A percentile compares a stretch with the other conserved stretches of the same genome.
phyloP scores from a whole-genome alignment of 305 asterid genomes.

The Fraxinus platypoda region DNA sequence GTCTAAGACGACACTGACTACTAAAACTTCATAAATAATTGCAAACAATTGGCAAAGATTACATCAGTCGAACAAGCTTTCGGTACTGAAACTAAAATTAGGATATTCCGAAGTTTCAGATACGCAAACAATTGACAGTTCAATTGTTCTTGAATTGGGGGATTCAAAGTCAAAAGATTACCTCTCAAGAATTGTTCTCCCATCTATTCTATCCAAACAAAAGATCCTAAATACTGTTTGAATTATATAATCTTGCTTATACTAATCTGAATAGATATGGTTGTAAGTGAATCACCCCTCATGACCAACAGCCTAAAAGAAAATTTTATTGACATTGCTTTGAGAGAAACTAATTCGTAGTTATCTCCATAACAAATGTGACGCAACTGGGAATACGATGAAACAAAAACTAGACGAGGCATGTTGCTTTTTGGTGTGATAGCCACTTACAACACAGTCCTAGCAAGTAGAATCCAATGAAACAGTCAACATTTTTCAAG shows the following conservation, averaged over 20 bases:
- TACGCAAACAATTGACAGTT: not conserved
- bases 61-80: not conserved
- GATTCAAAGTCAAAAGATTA: not conserved
- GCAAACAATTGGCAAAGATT: not conserved
- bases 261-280: not conserved
- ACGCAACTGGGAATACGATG: not conserved
- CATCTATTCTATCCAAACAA: not conserved
- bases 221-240: not conserved
- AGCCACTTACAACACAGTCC: not conserved
- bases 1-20: not conserved
- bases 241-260: not conserved
- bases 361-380: not conserved
- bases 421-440: not conserved
- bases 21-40: not conserved
- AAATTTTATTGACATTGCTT: not conserved
- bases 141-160: not conserved
- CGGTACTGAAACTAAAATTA: not conserved
- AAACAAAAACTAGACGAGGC: not conserved
- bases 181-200: not conserved
- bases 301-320: not conserved
- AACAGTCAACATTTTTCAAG: too few relatives aligned
- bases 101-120: not conserved
- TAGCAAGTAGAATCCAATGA: not conserved
- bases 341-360: not conserved
- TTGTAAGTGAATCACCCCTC: not conserved